These are phyloP conservation scores for Quercus bicolor DNA, from an alignment of 306 rosid species.

Conservation along the genomic window DNA sequence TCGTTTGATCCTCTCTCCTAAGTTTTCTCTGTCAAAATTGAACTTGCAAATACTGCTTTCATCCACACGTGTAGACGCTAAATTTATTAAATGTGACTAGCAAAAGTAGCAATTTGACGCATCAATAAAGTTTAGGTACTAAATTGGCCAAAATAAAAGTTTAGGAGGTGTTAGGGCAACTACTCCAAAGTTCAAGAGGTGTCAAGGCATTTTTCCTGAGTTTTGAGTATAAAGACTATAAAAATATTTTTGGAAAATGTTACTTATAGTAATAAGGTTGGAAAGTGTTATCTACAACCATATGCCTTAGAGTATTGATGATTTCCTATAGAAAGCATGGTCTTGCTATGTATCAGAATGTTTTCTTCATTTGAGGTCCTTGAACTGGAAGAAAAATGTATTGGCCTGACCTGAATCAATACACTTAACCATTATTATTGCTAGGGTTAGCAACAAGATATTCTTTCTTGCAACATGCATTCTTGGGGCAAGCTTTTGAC, in stretches of 20 bases:
- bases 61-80: too few relatives aligned
- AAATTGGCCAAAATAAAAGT: too few relatives aligned
- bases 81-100: too few relatives aligned
- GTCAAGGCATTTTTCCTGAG: background rate
- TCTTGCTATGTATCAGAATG: background rate
- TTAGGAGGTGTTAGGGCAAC: too few relatives aligned
- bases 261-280: background rate
- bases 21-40: too few relatives aligned
- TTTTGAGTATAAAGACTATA: background rate
- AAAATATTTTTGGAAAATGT: background rate
- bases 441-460: background rate
- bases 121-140: too few relatives aligned
- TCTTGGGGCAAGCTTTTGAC: background rate
- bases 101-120: too few relatives aligned
- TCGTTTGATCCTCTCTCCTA: too few relatives aligned
- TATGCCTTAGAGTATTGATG: background rate
- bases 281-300: background rate
- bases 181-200: too few relatives aligned
- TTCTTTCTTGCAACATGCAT: background rate
- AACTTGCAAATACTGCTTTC: too few relatives aligned
- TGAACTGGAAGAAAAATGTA: background rate
- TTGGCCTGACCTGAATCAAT: background rate
- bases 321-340: background rate
- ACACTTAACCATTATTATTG: background rate
- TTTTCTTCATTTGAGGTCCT: background rate